Evolutionary conservation across 441 rosid species (phyloP).

Genomic region (Gossypium davidsonii): DNA sequence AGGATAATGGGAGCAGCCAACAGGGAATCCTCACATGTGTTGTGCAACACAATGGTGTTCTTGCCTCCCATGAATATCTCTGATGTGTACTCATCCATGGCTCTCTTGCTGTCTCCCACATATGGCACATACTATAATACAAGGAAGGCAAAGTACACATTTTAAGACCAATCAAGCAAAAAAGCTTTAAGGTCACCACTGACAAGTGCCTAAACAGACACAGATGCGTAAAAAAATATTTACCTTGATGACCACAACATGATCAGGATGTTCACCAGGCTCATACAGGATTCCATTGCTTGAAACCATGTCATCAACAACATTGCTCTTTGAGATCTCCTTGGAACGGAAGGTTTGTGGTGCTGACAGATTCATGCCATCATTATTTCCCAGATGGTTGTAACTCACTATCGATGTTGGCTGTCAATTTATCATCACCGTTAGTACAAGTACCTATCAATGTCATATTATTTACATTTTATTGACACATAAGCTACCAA

Average conservation of each 20-base stretch:
- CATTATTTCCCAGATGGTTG: conserved; percentile 95
- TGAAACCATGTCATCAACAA: conserved; percentile 93
- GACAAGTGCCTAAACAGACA: background rate
- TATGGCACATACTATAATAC: conserved; percentile 69
- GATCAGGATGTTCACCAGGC: conserved; percentile 96
- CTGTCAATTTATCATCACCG: conserved; percentile 29
- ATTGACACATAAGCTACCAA: background rate
- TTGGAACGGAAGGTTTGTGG: conserved; percentile 93
- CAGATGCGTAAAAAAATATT: background rate
- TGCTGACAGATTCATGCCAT: conserved; percentile 96
- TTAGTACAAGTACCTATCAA: conserved; percentile 1
- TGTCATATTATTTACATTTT: background rate
- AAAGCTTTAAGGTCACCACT: too few species aligned
- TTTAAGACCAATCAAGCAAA: background rate
- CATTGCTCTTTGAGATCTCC: conserved; percentile 94
- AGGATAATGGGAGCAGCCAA: conserved; percentile 94
- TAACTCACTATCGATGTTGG: conserved; percentile 96
- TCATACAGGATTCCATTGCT: conserved; percentile 84
- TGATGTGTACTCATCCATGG: conserved; percentile 95
- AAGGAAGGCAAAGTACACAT: background rate
- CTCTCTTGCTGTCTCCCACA: conserved; percentile 94
- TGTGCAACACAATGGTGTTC: conserved; percentile 86
- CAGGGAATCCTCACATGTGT: conserved; percentile 92
- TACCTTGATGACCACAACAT: conserved; percentile 95
- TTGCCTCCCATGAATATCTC: conserved; percentile 96